Evolutionary conservation across 345 rosid species (phyloP), one percentile per base, ranked within the genome.

Genomic region (Boechera retrofracta): DNA sequence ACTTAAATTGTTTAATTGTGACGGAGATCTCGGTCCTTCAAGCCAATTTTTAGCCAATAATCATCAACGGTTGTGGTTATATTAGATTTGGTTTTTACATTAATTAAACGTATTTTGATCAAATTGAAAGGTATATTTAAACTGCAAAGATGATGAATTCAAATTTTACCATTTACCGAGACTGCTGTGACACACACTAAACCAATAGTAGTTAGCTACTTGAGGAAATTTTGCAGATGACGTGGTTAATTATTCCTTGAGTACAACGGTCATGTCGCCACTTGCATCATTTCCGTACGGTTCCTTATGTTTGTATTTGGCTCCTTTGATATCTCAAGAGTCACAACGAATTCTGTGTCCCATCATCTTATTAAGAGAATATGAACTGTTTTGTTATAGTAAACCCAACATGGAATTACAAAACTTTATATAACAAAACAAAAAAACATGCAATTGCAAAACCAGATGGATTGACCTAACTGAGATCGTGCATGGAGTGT

Each of bases 321-420:
- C 73, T 72, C 33, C 69, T 33, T 66, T 51, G 31, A 31, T 66
- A 78, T 72, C 57, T 49, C 63, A 78, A 72, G 77, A 66, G 77
- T 61, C 81, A 24, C 52, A 35, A 11, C 18, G 61, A 71, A 55
- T 77, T 71, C 4, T 10, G 28, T 76, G 49, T 29, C 71, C 52
- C 54, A 64, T 77, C 71, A n/a, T 35, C 28, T 28, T 38, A 24
- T 16, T 66, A 56, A 57, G 61, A 18, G 21, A 75, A 48, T 58
- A 58, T 48, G 12, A 67, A 58, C 61, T 75, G 49, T 48, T 57
- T 57, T 48, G 7, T 32, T 33, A 31, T 44, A 45, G 71, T 44
- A 32, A 60, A 2, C n/a, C 64, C 45, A 59, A 35, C 64, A 59
- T 35, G 44, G 7, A 7, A 6, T 15, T 61, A 5, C 42, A 60